Percentiles rank a stretch among this genome's conserved stretches.
phyloP scores from a whole-genome alignment of 2,329 filamentous ascomycete genomes.

The Aspergillus puulaauensis region DNA sequence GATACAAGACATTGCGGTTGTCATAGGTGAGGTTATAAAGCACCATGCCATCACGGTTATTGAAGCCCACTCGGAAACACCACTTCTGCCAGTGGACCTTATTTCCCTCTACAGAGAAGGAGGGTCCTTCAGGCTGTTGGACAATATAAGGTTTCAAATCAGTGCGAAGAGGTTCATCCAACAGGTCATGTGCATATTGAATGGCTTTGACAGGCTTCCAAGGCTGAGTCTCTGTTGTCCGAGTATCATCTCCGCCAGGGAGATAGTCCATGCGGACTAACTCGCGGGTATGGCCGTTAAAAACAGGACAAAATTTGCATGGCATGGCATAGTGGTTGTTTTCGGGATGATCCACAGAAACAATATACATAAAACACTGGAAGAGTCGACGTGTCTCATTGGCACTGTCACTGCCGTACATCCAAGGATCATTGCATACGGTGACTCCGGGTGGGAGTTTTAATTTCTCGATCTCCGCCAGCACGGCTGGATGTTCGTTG shows the following conservation, averaged over 20 bases:
- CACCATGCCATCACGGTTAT: conserved; percentile 65
- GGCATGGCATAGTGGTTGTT: conserved; percentile 39
- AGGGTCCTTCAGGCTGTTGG: conserved; percentile 64
- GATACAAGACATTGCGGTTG: conserved; percentile 64
- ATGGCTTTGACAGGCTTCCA: conserved; percentile 56
- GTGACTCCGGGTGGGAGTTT: conserved; percentile 57
- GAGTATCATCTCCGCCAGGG: conserved; percentile 65
- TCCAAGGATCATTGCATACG: conserved; percentile 66
- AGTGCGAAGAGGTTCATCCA: conserved; percentile 59
- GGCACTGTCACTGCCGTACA: conserved; percentile 55
- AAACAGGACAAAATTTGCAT: conserved; percentile 39
- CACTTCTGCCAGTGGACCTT: conserved; percentile 67
- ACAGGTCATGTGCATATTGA: conserved; percentile 62
- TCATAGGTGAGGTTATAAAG: conserved; percentile 66
- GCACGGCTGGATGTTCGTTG: conserved; percentile 55
- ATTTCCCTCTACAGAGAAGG: conserved; percentile 59
- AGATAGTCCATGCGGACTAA: conserved; percentile 69
- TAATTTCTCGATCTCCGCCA: conserved; percentile 60
- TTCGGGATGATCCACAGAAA: conserved; percentile 34
- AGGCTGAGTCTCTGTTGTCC: conserved; percentile 54
- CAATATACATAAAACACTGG: conserved; percentile 42
- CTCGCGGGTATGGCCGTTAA: conserved; percentile 62
- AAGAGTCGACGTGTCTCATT: conserved; percentile 42
- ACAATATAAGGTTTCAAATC: conserved; percentile 66
- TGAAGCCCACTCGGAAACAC: conserved; percentile 62